Evolutionary conservation across 2,329 filamentous ascomycete genomes (phyloP).

Genomic region (Lojkania enalia): DNA sequence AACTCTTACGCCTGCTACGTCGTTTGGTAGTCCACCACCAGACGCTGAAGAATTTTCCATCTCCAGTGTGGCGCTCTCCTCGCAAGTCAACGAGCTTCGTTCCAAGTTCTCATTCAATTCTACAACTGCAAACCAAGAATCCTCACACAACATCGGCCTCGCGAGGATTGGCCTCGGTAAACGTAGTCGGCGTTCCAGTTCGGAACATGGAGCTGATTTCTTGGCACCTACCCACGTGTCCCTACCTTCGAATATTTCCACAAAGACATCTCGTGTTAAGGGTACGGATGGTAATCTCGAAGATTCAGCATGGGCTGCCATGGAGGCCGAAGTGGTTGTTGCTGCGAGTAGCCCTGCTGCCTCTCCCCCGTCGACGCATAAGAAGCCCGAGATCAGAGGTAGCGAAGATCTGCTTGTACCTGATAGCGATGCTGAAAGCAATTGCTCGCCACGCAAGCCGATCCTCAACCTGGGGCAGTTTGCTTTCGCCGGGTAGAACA

Average conservation of each 20-base stretch:
- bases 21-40: conserved; percentile 26
- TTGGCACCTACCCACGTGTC: neutral
- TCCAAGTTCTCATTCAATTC: conserved; percentile 36
- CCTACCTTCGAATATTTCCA: neutral
- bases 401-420: conserved; percentile 54
- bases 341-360: conserved; percentile 27
- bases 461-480: conserved; percentile 47
- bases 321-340: conserved; percentile 38
- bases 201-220: neutral
- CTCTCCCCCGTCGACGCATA: conserved; percentile 25
- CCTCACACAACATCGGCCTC: no score
- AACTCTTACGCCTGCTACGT: conserved; percentile 38
- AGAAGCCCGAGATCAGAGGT: conserved; percentile 36
- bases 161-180: no score
- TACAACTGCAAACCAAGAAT: conserved; percentile 4
- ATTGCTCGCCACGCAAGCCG: conserved; percentile 40
- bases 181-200: neutral
- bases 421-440: conserved; percentile 48
- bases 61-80: conserved; percentile 31
- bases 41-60: conserved; percentile 24
- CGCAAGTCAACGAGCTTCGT: conserved; percentile 34
- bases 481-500: conserved; percentile 37
- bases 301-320: conserved; percentile 30
- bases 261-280: neutral
- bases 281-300: conserved; percentile 14